These are phyloP conservation scores for Avicennia marina DNA, from an alignment of 257 asterid genomes.

Conservation along the genomic window DNA sequence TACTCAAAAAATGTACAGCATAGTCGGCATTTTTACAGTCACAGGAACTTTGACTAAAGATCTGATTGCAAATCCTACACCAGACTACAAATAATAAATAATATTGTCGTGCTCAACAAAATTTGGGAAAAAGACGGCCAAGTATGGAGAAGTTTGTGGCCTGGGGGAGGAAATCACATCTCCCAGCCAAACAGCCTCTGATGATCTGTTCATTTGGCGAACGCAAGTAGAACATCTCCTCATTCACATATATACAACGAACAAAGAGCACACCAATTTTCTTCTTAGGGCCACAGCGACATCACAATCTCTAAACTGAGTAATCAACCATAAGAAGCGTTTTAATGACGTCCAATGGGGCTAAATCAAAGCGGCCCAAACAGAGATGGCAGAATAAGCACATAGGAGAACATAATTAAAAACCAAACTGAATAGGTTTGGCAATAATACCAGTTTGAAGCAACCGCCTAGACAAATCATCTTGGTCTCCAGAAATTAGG, in stretches of 20 bases:
- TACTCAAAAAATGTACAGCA: conserved; percentile 14
- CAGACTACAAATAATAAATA: conserved; percentile 14
- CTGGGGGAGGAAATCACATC: not conserved
- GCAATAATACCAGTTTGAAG: conserved; percentile 28
- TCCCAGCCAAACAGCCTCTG: conserved; percentile 18
- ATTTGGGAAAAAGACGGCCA: conserved; percentile 17
- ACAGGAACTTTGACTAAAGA: not conserved
- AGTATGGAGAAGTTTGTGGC: conserved; percentile 15
- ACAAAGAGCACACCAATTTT: not conserved
- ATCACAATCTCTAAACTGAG: not conserved
- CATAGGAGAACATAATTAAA: not conserved
- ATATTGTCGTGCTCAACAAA: conserved; percentile 22
- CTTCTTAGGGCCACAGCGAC: conserved; percentile 12
- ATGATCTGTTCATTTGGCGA: conserved; percentile 20
- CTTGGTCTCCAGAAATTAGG: conserved; percentile 76
- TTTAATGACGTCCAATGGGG: conserved; percentile 22
- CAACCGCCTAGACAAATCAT: conserved; percentile 26
- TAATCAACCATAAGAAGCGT: not conserved
- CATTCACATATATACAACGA: conserved; percentile 32
- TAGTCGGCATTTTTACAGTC: conserved; percentile 11
- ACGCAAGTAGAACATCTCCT: conserved; percentile 14
- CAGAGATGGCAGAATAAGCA: conserved; percentile 11
- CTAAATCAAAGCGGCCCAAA: conserved; percentile 18
- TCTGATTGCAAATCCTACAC: conserved; percentile 20
- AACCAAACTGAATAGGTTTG: not conserved